phyloP scores from a whole-genome alignment of 768 basidiomycete species.

The Serendipita sp. region DNA sequence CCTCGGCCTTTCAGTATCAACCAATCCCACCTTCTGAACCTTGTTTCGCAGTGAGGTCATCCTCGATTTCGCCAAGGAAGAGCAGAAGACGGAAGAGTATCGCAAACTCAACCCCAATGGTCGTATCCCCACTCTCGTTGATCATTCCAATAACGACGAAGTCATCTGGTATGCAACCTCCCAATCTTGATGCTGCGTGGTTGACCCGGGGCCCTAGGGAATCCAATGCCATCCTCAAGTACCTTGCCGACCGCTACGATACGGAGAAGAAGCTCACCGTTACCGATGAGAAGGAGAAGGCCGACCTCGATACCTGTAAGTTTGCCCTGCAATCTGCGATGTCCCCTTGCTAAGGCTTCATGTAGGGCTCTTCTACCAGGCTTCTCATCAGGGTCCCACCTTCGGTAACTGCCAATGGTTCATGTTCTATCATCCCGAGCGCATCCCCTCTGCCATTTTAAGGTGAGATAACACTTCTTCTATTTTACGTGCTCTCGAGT shows the following conservation, averaged over 20 bases:
- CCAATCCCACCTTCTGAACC: neutral
- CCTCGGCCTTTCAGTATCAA: neutral
- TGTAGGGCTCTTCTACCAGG: constrained; percentile 10
- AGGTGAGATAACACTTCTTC: constrained; percentile 1
- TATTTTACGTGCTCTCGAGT: too few relatives aligned
- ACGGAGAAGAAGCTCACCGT: constrained; percentile 8
- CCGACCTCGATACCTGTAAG: constrained; percentile 3
- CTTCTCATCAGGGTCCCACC: constrained; percentile 8
- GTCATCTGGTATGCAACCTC: constrained; percentile 10
- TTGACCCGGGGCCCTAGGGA: too few relatives aligned
- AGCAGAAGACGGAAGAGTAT: constrained; percentile 7
- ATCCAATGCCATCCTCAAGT: constrained; percentile 7
- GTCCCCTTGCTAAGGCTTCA: neutral
- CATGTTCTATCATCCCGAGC: constrained; percentile 10
- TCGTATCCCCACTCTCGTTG: constrained; percentile 13
- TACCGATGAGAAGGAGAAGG: constrained; percentile 8
- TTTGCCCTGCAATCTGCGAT: neutral
- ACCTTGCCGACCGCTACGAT: constrained; percentile 7
- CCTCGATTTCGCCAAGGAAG: constrained; percentile 7
- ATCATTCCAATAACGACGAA: constrained; percentile 12
- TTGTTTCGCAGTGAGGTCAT: constrained; percentile 6
- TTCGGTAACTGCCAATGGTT: constrained; percentile 11
- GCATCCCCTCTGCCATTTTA: constrained; percentile 10
- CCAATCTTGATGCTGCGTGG: constrained; percentile 1
- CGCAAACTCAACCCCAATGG: constrained; percentile 3